These are phyloP conservation scores for Aspergillus incahuasiensis DNA, from an alignment of 495 filamentous ascomycete species.

Conservation along the genomic window DNA sequence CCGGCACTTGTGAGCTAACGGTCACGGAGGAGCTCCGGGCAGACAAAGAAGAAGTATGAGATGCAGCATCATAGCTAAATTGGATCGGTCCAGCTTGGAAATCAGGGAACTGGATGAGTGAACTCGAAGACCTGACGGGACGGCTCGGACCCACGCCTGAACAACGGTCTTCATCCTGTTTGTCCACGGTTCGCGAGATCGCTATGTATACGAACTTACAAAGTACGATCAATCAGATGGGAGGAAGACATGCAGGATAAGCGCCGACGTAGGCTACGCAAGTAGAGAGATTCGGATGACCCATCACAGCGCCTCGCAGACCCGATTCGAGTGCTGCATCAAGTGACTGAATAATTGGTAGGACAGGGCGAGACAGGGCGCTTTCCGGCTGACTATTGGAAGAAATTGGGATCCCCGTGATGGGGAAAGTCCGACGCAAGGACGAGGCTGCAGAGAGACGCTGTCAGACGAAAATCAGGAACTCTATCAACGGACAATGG, in stretches of 20 bases:
- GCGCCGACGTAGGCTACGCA: neutral
- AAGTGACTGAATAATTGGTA: neutral
- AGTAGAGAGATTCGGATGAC: neutral
- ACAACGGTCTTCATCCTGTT: constrained; percentile 1
- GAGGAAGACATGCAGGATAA: constrained; percentile 1
- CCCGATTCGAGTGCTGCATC: neutral
- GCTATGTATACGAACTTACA: neutral
- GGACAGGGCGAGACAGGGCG: neutral
- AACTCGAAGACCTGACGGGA: constrained; percentile 6
- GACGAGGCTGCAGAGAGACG: neutral
- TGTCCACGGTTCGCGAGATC: neutral
- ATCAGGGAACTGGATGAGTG: neutral
- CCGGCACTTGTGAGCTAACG: neutral
- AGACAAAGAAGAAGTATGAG: neutral
- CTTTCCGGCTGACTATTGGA: constrained; percentile 6
- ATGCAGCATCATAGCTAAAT: neutral
- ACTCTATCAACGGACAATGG: neutral
- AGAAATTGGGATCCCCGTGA: constrained; percentile 7
- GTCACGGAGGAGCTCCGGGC: neutral
- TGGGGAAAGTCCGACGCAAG: constrained; percentile 1
- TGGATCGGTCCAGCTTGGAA: neutral
- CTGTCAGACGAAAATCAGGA: constrained; percentile 2
- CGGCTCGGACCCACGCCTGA: constrained; percentile 14
- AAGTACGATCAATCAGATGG: constrained; percentile 6
- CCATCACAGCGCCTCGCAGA: constrained; percentile 5